Percentiles rank a stretch among this genome's conserved stretches.
phyloP scores from a whole-genome alignment of 1,284 basidiomycete species.

The Puccinia hordei region DNA sequence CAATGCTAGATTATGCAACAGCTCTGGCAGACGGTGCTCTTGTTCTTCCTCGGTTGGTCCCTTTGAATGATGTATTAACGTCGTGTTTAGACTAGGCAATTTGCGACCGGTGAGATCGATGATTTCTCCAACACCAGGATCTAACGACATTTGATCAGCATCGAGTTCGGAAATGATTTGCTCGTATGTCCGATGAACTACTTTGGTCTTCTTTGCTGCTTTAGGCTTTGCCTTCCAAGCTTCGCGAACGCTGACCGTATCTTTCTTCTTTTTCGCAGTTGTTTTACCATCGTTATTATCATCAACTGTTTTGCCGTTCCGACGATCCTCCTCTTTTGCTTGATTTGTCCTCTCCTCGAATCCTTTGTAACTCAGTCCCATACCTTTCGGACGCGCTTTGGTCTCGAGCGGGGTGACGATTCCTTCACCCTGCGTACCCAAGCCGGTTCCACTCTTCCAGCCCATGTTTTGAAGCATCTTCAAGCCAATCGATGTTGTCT shows the following conservation, averaged over 20 bases:
- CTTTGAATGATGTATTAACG: slow-evolving; percentile 71
- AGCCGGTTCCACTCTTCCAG: slow-evolving; percentile 81
- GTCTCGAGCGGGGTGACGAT: slow-evolving; percentile 84
- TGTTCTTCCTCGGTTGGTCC: slow-evolving; percentile 42
- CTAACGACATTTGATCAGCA: slow-evolving; percentile 57
- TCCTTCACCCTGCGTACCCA: slow-evolving; percentile 76
- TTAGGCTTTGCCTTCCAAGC: slow-evolving; percentile 68
- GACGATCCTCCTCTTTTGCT: slow-evolving; percentile 73
- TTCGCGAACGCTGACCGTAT: slow-evolving; percentile 51
- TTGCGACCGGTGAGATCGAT: slow-evolving; percentile 91
- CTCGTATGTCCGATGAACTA: slow-evolving; percentile 93
- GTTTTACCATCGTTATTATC: slow-evolving; percentile 54
- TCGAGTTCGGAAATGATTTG: slow-evolving; percentile 79
- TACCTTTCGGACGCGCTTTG: slow-evolving; percentile 75
- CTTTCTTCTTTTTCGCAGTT: slow-evolving; percentile 46
- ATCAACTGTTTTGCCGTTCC: slow-evolving; percentile 52
- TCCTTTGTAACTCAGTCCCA: slow-evolving; percentile 81
- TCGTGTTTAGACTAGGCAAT: slow-evolving; percentile 69
- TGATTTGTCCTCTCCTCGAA: slow-evolving; percentile 86
- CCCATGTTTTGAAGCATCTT: slow-evolving; percentile 91
- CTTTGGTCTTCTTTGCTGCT: slow-evolving; percentile 67
- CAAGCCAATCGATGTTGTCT: slow-evolving; percentile 71
- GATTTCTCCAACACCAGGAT: slow-evolving; percentile 74
- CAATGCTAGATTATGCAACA: slow-evolving; percentile 88
- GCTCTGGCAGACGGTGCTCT: slow-evolving; percentile 72